Percentiles rank a stretch among this genome's conserved stretches.
phyloP scores from a whole-genome alignment of 2,329 filamentous ascomycete genomes.

The Xylariales sp. region DNA sequence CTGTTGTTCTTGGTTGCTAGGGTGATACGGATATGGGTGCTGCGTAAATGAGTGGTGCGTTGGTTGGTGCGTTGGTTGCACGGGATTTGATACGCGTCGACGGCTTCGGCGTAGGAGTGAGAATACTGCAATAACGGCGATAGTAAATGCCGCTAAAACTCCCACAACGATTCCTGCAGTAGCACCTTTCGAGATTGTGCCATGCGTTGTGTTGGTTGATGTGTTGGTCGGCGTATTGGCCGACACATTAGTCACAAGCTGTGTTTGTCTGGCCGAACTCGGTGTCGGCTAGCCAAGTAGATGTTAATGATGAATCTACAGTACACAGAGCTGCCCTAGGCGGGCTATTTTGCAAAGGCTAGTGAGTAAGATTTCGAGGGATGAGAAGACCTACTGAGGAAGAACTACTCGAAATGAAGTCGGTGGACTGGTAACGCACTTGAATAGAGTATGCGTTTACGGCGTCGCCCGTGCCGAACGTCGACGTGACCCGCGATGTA shows the following conservation, averaged over 20 bases:
- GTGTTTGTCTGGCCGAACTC: not conserved
- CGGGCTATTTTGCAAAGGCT: not conserved
- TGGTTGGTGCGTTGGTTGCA: not conserved
- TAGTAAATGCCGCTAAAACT: not conserved
- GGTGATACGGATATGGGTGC: not conserved
- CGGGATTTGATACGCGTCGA: not conserved
- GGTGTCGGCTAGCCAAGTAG: not conserved
- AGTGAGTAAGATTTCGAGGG: not conserved
- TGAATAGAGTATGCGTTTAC: slow-evolving; percentile 25
- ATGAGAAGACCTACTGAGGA: not conserved
- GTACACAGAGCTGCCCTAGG: too few species aligned
- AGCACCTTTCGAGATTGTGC: not conserved
- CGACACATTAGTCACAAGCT: not conserved
- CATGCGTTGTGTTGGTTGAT: not conserved
- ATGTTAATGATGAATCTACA: too few species aligned
- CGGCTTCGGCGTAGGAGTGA: not conserved
- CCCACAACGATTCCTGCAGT: not conserved
- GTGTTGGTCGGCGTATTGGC: too few species aligned
- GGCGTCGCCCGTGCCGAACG: not conserved
- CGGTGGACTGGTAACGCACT: slow-evolving; percentile 25
- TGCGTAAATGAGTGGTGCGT: too few species aligned
- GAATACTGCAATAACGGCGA: not conserved
- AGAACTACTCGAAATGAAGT: slow-evolving; percentile 8
- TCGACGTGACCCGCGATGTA: not conserved
- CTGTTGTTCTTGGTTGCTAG: not conserved